These are phyloP conservation scores for Botrytis galanthina DNA, from an alignment of 2,329 filamentous ascomycete species.

Conservation along the genomic window DNA sequence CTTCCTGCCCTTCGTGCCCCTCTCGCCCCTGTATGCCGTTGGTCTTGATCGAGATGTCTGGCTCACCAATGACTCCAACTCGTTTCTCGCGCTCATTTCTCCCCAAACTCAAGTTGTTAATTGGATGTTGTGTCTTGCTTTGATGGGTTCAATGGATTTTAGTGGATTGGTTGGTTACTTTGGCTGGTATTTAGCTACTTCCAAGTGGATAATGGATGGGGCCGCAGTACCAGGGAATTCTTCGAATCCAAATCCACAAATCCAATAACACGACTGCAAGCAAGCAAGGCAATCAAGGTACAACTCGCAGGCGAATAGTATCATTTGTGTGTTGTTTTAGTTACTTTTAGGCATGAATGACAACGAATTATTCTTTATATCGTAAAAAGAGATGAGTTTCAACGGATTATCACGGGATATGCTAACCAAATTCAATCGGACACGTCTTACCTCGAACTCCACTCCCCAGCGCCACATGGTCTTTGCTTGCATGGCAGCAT, in stretches of 20 bases:
- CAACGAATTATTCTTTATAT: conserved; percentile 17
- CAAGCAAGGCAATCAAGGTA: conserved; percentile 9
- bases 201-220: conserved; percentile 1
- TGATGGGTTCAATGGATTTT: not conserved
- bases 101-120: not conserved
- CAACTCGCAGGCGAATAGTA: conserved; percentile 15
- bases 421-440: conserved; percentile 18
- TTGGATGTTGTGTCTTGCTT: conserved; percentile 11
- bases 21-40: not conserved
- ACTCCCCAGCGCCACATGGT: conserved; percentile 20
- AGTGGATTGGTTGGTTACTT: not conserved
- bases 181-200: not conserved
- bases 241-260: conserved; percentile 18
- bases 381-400: conserved; percentile 8
- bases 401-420: conserved; percentile 7
- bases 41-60: not conserved
- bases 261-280: conserved; percentile 18
- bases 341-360: conserved; percentile 20
- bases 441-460: conserved; percentile 21
- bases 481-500: conserved; percentile 20
- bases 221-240: not conserved
- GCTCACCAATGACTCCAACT: not conserved
- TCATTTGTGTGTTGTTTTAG: conserved; percentile 21
- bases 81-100: not conserved
- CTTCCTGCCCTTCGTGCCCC: not conserved